Base-by-base conservation (phyloP, 768 basidiomycete species). In the Melanogaster broomeanus region DNA sequence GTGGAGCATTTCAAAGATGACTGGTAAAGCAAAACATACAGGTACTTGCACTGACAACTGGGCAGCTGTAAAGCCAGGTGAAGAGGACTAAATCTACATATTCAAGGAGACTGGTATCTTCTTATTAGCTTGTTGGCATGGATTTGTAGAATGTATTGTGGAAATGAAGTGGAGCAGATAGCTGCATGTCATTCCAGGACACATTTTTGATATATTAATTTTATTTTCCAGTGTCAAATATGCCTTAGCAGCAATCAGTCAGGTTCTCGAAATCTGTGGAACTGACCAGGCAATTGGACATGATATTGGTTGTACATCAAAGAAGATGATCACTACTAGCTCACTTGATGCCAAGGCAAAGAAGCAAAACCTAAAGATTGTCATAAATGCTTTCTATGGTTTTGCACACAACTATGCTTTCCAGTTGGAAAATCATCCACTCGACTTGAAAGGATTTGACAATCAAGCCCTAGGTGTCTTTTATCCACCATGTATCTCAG, bases 51-150 rank as follows among this genome's bases (percentile, higher is more conserved):
- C 62, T 0, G 54, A 69, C 19, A 69, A 68, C 33, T 73, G 70
- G 74, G 71, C 66, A 40, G 68, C 66, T 5, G 65, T 63, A 0
- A 56, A 59, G 2, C 51, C 57, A 0, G 61, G 70, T 27, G 52
- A 59, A 10, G 52, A 59, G 24, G 70, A 72, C 49, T 58, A 58
- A 34, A 68, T 70, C 63, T 70, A 63, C 64, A 55, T 72, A 7
- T 77, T 72, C 44, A 48, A 68, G 0, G 68, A 75, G 59, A 65
- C 70, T 0, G 71, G 75, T 0, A 59, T 74, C 4, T 77, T 77
- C 55, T 58, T 71, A 0, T 47, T 56, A 50, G 62, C 62, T 4
- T 75, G 74, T 51, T 57, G 60, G 3, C 72, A 74, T 57, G 68
- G 69, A 5, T 61, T 72, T 6, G 55, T 70, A 16, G 48, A 70